phyloP scores from a whole-genome alignment of 345 rosid species.

The Hypericum perforatum region DNA sequence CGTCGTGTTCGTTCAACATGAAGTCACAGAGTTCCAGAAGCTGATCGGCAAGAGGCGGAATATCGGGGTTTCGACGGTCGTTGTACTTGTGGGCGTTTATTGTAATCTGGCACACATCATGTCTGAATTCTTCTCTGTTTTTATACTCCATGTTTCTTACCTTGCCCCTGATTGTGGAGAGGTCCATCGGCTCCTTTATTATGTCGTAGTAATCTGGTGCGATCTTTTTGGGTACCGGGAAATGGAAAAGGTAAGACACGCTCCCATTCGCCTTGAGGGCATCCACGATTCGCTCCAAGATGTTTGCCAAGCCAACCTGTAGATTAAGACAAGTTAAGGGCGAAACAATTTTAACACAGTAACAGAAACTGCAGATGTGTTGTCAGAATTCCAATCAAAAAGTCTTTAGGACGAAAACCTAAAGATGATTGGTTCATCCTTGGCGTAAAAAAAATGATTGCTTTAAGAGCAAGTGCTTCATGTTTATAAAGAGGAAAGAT shows the following conservation, averaged over 20 bases:
- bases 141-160: constrained; percentile 80
- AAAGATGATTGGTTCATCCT: too few species aligned
- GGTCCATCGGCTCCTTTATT: constrained; percentile 74
- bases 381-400: too few species aligned
- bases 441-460: too few species aligned
- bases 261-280: constrained; percentile 44
- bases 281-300: constrained; percentile 70
- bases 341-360: too few species aligned
- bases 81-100: constrained; percentile 76
- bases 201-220: constrained; percentile 76
- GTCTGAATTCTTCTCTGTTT: constrained; percentile 59
- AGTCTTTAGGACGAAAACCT: too few species aligned
- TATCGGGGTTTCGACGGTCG: constrained; percentile 69
- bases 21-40: constrained; percentile 82
- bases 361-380: too few species aligned
- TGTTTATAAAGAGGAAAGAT: too few species aligned
- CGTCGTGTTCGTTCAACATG: constrained; percentile 19
- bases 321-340: not conserved
- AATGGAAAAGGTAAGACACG: constrained; percentile 74
- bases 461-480: too few species aligned
- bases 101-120: constrained; percentile 79
- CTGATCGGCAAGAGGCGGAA: constrained; percentile 97
- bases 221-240: constrained; percentile 82
- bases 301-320: constrained; percentile 81
- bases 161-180: constrained; percentile 70